These are phyloP conservation scores for Pyrrhoderma noxium DNA, from an alignment of 1,284 basidiomycete genomes.

Conservation along the genomic window DNA sequence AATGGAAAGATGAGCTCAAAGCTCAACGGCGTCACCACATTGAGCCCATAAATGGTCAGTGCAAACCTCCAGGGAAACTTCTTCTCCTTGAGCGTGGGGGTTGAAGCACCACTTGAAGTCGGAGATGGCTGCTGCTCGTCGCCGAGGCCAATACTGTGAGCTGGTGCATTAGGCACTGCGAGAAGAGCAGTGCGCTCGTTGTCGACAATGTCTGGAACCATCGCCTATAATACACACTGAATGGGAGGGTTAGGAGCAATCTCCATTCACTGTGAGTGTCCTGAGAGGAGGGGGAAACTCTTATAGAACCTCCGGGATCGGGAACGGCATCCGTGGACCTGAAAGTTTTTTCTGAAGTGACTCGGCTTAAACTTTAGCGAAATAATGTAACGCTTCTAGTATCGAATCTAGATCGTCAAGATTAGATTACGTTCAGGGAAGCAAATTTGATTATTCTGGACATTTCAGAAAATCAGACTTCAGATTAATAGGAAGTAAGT, in stretches of 20 bases:
- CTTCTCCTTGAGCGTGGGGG: background rate
- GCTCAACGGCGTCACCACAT: slow-evolving; percentile 14
- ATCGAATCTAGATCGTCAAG: too few species aligned
- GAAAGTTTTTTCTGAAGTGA: too few species aligned
- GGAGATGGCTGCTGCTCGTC: background rate
- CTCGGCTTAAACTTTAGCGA: too few species aligned
- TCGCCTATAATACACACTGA: too few species aligned
- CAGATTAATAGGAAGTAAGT: background rate
- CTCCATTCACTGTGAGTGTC: too few species aligned
- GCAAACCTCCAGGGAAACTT: slow-evolving; percentile 16
- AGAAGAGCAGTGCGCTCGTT: slow-evolving; percentile 10
- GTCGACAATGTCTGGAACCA: background rate
- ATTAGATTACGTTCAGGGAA: too few species aligned
- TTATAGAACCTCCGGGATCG: too few species aligned
- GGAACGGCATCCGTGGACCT: too few species aligned
- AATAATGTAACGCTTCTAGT: too few species aligned
- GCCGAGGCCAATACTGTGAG: background rate
- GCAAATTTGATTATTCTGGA: background rate
- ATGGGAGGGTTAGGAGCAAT: too few species aligned
- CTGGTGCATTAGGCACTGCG: background rate
- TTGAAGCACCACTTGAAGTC: too few species aligned
- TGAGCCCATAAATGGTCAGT: slow-evolving; percentile 7
- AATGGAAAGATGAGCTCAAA: slow-evolving; percentile 23
- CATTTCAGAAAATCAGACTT: background rate
- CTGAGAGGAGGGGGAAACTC: too few species aligned